Conservation (phyloP, 768 basidiomycete genomes). For the Mycena latifolia region DNA sequence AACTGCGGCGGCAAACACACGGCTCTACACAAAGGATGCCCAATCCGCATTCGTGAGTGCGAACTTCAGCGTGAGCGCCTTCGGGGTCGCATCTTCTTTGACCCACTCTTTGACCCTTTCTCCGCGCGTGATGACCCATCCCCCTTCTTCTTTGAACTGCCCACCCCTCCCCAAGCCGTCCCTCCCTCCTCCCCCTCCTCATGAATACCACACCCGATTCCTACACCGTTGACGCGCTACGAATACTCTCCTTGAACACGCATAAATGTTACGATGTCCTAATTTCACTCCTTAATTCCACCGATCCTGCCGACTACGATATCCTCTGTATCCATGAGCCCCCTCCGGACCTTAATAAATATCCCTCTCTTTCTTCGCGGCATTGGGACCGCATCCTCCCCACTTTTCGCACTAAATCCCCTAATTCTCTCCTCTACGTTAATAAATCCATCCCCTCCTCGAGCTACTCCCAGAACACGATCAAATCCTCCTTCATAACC, state of each 20-base stretch:
- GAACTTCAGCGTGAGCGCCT: neutral
- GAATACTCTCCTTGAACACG: neutral
- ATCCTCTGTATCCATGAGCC: no score
- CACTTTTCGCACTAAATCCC: no score
- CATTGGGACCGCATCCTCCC: no score
- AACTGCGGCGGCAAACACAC: neutral
- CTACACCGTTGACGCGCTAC: slow-evolving; percentile 1
- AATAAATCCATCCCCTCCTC: no score
- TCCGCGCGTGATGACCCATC: neutral
- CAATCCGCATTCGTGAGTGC: neutral
- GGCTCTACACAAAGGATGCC: neutral
- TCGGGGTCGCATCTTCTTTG: neutral
- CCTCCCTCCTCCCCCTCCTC: neutral
- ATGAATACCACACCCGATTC: neutral
- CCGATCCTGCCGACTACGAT: no score
- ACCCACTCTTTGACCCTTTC: no score
- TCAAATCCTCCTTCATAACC: no score
- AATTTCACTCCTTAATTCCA: neutral
- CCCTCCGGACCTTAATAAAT: no score
- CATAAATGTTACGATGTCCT: neutral
- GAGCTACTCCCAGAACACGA: no score
- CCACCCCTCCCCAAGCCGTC: neutral
- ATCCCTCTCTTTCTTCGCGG: no score
- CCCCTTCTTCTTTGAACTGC: neutral
- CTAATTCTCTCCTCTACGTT: no score